A percentile compares a stretch with the other conserved stretches of the same genome.
These are phyloP conservation scores for Cardamine resedifolia DNA, from an alignment of 345 rosid genomes.

Conservation along the genomic window DNA sequence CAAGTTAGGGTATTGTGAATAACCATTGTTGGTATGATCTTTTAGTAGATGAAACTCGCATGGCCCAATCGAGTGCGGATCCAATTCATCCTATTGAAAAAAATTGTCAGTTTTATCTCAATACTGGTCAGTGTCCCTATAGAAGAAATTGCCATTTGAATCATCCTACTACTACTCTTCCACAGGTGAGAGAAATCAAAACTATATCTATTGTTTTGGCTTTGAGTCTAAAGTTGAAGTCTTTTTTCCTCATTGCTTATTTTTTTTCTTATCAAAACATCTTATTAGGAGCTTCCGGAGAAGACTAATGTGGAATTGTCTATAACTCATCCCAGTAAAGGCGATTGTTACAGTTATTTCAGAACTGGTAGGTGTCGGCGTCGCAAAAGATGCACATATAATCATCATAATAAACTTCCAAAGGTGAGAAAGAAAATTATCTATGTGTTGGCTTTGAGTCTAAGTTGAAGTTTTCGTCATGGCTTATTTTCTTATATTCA, in stretches of 20 bases:
- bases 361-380: background rate
- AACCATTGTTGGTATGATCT: too few species aligned
- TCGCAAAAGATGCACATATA: background rate
- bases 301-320: too few species aligned
- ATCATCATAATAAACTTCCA: background rate
- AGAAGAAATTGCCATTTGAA: conserved; percentile 55
- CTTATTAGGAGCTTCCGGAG: too few species aligned
- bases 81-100: conserved; percentile 58
- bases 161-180: conserved; percentile 43
- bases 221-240: too few species aligned
- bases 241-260: too few species aligned
- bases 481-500: background rate
- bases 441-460: background rate
- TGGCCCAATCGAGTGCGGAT: conserved; percentile 28
- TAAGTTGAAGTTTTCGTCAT: background rate
- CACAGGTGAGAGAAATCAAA: background rate
- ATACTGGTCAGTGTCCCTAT: conserved; percentile 54
- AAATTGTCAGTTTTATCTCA: conserved; percentile 49
- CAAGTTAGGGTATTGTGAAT: background rate
- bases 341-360: background rate
- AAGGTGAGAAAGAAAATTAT: background rate
- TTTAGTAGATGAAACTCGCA: too few species aligned
- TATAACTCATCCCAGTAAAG: background rate
- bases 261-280: too few species aligned
- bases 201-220: too few species aligned